Conservation (phyloP, 495 filamentous ascomycete genomes). For the Daldinia decipiens region DNA sequence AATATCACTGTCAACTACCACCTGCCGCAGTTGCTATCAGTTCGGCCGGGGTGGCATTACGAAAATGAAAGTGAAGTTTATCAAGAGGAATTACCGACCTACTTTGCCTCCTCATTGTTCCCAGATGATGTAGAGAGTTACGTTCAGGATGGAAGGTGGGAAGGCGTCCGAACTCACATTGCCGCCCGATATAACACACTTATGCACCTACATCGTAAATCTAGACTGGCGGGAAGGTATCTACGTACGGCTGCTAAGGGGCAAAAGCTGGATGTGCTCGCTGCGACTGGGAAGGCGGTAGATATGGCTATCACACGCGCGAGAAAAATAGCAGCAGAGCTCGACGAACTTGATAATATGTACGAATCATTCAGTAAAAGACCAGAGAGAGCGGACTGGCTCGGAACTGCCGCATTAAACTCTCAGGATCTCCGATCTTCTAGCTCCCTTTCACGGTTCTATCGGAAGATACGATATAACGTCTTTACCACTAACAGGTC, state of each 20-base stretch:
- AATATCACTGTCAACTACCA: background rate
- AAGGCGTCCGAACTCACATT: background rate
- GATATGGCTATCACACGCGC: background rate
- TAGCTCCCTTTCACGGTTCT: background rate
- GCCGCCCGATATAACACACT: background rate
- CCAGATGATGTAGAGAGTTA: background rate
- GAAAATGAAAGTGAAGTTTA: background rate
- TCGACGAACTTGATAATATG: background rate
- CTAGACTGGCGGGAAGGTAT: background rate
- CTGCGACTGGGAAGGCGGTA: background rate
- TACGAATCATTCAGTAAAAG: background rate
- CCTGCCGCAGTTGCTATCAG: slow-evolving; percentile 1
- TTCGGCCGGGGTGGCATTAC: background rate
- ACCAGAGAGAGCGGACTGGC: background rate
- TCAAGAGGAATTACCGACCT: background rate
- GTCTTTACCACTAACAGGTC: background rate
- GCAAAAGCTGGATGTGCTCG: background rate
- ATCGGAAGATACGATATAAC: background rate
- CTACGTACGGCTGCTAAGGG: background rate
- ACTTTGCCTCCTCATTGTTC: background rate
- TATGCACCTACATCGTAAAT: background rate
- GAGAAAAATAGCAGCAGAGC: background rate
- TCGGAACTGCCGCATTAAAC: background rate
- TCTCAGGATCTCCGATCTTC: too few relatives aligned
- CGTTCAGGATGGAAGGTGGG: background rate